Percentiles rank a stretch among this genome's conserved stretches.
These are phyloP conservation scores for Geum urbanum DNA, from an alignment of 306 rosid genomes.

Conservation along the genomic window DNA sequence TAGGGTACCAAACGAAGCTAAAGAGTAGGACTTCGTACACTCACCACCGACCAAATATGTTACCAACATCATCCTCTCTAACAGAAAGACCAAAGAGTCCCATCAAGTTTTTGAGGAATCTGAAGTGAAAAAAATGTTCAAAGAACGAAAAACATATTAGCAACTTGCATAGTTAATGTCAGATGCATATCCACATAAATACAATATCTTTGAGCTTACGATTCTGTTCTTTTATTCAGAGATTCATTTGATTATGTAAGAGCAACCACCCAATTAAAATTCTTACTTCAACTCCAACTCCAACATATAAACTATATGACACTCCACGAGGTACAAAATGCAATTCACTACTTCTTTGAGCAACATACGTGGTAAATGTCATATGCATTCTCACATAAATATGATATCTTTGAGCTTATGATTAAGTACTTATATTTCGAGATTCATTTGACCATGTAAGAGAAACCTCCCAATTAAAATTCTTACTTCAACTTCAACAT, in stretches of 20 bases:
- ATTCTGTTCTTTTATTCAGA: background rate
- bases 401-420: too few relatives aligned
- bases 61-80: slow-evolving; percentile 93
- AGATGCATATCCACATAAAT: slow-evolving; percentile 1
- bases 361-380: too few relatives aligned
- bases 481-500: slow-evolving; percentile 1
- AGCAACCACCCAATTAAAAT: too few relatives aligned
- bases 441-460: too few relatives aligned
- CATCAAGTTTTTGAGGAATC: slow-evolving; percentile 81
- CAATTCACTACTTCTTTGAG: too few relatives aligned
- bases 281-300: too few relatives aligned
- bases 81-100: slow-evolving; percentile 75
- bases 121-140: slow-evolving; percentile 27
- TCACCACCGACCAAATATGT: slow-evolving; percentile 91
- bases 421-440: too few relatives aligned
- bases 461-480: background rate
- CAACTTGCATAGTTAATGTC: background rate
- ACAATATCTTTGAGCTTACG: background rate
- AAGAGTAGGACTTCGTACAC: slow-evolving; percentile 21
- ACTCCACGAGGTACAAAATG: too few relatives aligned
- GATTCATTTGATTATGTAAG: background rate
- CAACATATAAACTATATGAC: too few relatives aligned
- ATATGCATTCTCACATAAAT: too few relatives aligned
- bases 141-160: slow-evolving; percentile 12
- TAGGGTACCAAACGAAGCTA: background rate